These are phyloP conservation scores for Stephanodiscus triporus DNA, from an alignment of 108 stramenopile species.

Conservation along the genomic window DNA sequence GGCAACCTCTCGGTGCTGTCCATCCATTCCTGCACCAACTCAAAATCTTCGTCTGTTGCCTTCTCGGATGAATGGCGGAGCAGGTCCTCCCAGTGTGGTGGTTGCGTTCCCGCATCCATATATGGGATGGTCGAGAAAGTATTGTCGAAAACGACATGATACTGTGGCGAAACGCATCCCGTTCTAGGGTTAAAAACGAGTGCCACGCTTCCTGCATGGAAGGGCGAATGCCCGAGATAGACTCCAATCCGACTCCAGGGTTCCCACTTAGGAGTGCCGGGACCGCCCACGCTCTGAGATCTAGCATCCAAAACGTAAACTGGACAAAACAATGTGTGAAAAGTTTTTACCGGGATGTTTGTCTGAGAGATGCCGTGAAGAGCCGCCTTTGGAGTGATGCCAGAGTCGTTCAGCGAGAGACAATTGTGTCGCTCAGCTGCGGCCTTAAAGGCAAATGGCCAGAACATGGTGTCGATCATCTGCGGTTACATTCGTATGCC, in stretches of 20 bases:
- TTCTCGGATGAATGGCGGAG: slow-evolving; percentile 5
- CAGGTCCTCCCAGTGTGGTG: slow-evolving; percentile 11
- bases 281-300: slow-evolving; percentile 14
- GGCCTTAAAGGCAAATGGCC: slow-evolving; percentile 56
- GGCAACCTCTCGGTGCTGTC: neutral
- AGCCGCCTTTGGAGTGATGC: slow-evolving; percentile 9
- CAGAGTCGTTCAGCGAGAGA: neutral
- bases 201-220: too few species aligned
- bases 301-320: slow-evolving; percentile 19
- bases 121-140: too few species aligned
- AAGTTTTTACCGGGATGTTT: slow-evolving; percentile 10
- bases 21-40: neutral
- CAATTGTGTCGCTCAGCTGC: slow-evolving; percentile 10
- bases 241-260: slow-evolving; percentile 36
- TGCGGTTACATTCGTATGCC: too few species aligned
- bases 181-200: too few species aligned
- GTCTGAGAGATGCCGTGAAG: slow-evolving; percentile 27
- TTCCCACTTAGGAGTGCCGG: slow-evolving; percentile 38
- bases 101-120: slow-evolving; percentile 7
- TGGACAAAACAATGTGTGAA: slow-evolving; percentile 16
- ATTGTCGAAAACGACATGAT: too few species aligned
- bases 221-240: slow-evolving; percentile 27
- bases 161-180: slow-evolving; percentile 40
- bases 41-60: slow-evolving; percentile 9
- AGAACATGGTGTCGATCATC: slow-evolving; percentile 45